phyloP scores from a whole-genome alignment of 1,284 basidiomycete genomes.

The Clitocybe nebularis region DNA sequence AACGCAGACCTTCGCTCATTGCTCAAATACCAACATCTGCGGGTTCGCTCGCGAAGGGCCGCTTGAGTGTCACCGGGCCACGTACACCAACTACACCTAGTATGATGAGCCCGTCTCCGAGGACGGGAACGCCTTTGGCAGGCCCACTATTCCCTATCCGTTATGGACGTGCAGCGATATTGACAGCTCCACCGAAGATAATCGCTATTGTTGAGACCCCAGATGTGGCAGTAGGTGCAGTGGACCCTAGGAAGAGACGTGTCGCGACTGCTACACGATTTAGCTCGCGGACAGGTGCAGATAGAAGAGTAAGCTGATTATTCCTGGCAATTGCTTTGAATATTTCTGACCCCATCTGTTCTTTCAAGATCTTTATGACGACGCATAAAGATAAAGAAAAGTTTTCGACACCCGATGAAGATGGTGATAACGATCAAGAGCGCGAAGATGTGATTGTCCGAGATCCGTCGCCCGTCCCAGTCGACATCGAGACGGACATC shows the following conservation, averaged over 20 bases:
- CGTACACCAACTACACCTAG: slow-evolving; percentile 8
- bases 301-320: slow-evolving; percentile 56
- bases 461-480: slow-evolving; percentile 22
- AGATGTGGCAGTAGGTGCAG: slow-evolving; percentile 78
- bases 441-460: slow-evolving; percentile 15
- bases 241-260: slow-evolving; percentile 74
- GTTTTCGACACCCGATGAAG: slow-evolving; percentile 24
- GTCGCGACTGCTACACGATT: slow-evolving; percentile 85
- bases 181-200: slow-evolving; percentile 75
- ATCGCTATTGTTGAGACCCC: slow-evolving; percentile 81
- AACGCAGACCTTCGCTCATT: slow-evolving; percentile 43
- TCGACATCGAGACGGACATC: slow-evolving; percentile 61
- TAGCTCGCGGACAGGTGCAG: slow-evolving; percentile 75
- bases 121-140: slow-evolving; percentile 35
- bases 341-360: slow-evolving; percentile 7
- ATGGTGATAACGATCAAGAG: slow-evolving; percentile 24
- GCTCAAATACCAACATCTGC: slow-evolving; percentile 21
- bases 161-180: slow-evolving; percentile 64
- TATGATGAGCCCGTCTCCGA: slow-evolving; percentile 40
- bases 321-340: slow-evolving; percentile 1
- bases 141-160: slow-evolving; percentile 39
- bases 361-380: slow-evolving; percentile 67
- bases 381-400: slow-evolving; percentile 62
- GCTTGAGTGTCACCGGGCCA: slow-evolving; percentile 17
- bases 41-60: slow-evolving; percentile 25